Conservation (phyloP, 768 basidiomycete species). For the Boletus tomentosulus region DNA sequence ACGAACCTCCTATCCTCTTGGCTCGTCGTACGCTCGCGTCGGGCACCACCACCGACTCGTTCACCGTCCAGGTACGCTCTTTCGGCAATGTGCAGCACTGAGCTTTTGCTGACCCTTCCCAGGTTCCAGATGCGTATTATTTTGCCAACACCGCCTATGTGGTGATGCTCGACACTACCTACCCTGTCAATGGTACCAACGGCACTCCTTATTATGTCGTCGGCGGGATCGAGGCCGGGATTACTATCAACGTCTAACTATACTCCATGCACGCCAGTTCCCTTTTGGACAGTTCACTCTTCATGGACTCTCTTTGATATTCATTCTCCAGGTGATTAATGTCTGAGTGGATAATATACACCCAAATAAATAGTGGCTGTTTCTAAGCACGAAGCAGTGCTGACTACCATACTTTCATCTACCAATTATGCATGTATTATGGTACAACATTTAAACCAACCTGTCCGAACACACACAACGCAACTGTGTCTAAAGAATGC, state of each 20-base stretch:
- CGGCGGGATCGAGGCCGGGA: conserved; percentile 13
- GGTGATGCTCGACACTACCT: conserved; percentile 24
- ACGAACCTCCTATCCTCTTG: conserved; percentile 29
- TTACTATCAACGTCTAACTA: conserved; percentile 16
- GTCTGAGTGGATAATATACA: neutral
- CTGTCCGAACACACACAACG: too few relatives aligned
- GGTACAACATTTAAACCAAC: too few relatives aligned
- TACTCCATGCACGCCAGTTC: neutral
- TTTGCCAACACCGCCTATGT: conserved; percentile 17
- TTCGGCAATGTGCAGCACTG: neutral
- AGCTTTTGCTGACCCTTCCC: conserved; percentile 2
- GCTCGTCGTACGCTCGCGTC: conserved; percentile 15
- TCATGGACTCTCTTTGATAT: neutral
- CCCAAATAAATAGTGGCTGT: too few relatives aligned
- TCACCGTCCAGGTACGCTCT: conserved; percentile 17
- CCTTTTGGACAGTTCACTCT: neutral
- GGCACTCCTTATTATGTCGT: conserved; percentile 22
- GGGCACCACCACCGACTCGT: conserved; percentile 7
- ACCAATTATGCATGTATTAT: too few relatives aligned
- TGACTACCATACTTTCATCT: too few relatives aligned
- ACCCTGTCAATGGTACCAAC: conserved; percentile 15
- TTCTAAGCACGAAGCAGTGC: too few relatives aligned
- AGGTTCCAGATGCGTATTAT: conserved; percentile 26
- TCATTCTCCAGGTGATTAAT: neutral
- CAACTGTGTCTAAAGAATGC: too few relatives aligned